Evolutionary conservation across 805 yeast species (phyloP).

Genomic region (Jamesozyma hellenica): DNA sequence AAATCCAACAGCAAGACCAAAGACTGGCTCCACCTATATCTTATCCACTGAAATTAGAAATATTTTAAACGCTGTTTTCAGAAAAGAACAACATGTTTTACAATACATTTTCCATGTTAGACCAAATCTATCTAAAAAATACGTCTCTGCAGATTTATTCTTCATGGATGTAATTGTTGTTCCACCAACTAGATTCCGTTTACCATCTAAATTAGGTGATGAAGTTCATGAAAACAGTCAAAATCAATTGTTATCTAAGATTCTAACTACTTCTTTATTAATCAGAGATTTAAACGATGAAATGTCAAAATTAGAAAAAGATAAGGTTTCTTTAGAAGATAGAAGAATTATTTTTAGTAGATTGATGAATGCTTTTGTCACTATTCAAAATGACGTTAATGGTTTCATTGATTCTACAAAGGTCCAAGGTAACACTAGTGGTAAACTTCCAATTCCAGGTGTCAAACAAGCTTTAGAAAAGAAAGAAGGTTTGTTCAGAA

Average conservation of each 20-base stretch:
- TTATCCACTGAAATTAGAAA: conserved; percentile 81
- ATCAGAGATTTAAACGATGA: conserved; percentile 87
- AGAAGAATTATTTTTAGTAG: conserved; percentile 72
- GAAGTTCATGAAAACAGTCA: conserved; percentile 91
- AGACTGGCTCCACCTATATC: conserved; percentile 73
- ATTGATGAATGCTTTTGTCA: conserved; percentile 91
- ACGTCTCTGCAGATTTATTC: conserved; percentile 66
- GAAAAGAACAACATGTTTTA: conserved; percentile 57
- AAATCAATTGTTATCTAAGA: conserved; percentile 74
- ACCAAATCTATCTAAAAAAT: conserved; percentile 42
- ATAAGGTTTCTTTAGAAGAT: conserved; percentile 54
- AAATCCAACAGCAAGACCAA: conserved; percentile 46
- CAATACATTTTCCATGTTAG: conserved; percentile 72
- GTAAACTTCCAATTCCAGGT: conserved; percentile 75
- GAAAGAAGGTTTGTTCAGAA: conserved; percentile 96
- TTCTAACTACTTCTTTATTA: conserved; percentile 67
- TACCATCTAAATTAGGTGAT: conserved; percentile 95
- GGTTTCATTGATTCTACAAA: conserved; percentile 88
- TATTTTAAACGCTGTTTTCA: conserved; percentile 65
- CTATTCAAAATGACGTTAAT: conserved; percentile 89
- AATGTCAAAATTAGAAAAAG: conserved; percentile 51
- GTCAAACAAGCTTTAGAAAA: conserved; percentile 94
- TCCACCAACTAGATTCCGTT: conserved; percentile 92
- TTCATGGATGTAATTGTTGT: conserved; percentile 83
- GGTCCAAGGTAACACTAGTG: conserved; percentile 63